Evolutionary conservation across 2,329 filamentous ascomycete species (phyloP).

Genomic region (Fusarium newnesense): DNA sequence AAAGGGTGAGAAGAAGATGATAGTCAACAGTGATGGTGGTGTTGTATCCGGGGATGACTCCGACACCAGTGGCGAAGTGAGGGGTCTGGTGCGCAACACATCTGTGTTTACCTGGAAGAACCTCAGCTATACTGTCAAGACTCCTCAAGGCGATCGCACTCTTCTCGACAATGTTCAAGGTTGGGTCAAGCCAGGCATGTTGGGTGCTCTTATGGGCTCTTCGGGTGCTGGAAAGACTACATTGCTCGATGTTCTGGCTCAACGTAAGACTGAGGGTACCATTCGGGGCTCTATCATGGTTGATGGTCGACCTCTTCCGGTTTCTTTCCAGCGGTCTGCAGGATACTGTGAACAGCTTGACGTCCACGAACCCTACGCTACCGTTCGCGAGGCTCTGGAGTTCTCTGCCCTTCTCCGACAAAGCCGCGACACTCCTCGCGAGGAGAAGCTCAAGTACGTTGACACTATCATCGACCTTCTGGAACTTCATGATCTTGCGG

Average conservation of each 20-base stretch:
- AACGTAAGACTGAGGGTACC: conserved; percentile 80
- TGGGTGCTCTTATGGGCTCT: conserved; percentile 84
- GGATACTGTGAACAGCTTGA: conserved; percentile 87
- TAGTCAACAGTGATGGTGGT: conserved; percentile 11
- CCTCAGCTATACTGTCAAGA: conserved; percentile 75
- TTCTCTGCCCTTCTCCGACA: conserved; percentile 82
- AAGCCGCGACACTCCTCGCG: conserved; percentile 67
- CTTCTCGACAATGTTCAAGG: conserved; percentile 84
- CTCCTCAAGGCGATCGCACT: conserved; percentile 67
- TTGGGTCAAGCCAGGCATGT: conserved; percentile 83
- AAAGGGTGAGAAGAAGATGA: conserved; percentile 35
- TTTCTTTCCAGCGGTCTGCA: conserved; percentile 81
- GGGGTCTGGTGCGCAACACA: conserved; percentile 67
- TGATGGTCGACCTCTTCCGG: conserved; percentile 75
- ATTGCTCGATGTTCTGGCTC: conserved; percentile 83
- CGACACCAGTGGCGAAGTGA: conserved; percentile 37
- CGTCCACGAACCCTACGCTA: conserved; percentile 77
- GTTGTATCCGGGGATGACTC: conserved; percentile 24
- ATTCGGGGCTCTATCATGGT: conserved; percentile 80
- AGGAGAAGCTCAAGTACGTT: conserved; percentile 81
- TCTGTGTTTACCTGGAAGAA: conserved; percentile 81
- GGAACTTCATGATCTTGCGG: conserved; percentile 59
- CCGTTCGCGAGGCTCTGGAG: conserved; percentile 79
- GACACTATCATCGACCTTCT: conserved; percentile 78
- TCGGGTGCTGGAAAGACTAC: conserved; percentile 89